phyloP scores from a whole-genome alignment of 176 grass and related monocot species.

The Carex littledalei region DNA sequence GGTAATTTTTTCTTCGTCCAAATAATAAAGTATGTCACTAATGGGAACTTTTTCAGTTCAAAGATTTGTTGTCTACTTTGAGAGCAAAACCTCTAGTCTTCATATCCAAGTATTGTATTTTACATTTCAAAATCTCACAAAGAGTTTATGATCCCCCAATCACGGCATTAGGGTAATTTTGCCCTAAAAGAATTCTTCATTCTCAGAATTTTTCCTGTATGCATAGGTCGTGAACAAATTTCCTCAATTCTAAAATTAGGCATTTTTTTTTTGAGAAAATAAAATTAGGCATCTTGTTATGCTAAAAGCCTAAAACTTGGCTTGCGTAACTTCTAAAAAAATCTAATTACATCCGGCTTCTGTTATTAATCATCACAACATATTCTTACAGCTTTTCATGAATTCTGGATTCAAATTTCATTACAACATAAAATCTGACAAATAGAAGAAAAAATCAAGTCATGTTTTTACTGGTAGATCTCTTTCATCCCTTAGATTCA shows the following conservation, averaged over 20 bases:
- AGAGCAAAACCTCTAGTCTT: neutral
- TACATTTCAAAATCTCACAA: neutral
- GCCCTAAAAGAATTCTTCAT: neutral
- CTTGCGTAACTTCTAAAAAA: neutral
- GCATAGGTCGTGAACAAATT: neutral
- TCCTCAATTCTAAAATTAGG: constrained; percentile 9
- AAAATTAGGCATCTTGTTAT: constrained; percentile 6
- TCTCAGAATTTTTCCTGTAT: neutral
- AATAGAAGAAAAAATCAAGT: neutral
- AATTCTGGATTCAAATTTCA: constrained; percentile 1
- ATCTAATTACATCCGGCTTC: neutral
- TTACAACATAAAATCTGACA: neutral
- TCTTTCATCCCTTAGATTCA: neutral
- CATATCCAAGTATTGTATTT: neutral
- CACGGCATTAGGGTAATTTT: neutral
- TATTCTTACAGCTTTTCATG: neutral
- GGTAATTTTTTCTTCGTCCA: neutral
- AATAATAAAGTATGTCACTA: neutral
- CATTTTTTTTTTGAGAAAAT: neutral
- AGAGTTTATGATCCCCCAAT: neutral
- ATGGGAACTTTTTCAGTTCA: neutral
- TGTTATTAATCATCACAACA: neutral
- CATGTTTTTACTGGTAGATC: neutral
- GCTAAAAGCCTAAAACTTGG: neutral
- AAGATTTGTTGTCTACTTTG: neutral